phyloP scores from a whole-genome alignment of 306 rosid species.

The Albizia julibrissin region DNA sequence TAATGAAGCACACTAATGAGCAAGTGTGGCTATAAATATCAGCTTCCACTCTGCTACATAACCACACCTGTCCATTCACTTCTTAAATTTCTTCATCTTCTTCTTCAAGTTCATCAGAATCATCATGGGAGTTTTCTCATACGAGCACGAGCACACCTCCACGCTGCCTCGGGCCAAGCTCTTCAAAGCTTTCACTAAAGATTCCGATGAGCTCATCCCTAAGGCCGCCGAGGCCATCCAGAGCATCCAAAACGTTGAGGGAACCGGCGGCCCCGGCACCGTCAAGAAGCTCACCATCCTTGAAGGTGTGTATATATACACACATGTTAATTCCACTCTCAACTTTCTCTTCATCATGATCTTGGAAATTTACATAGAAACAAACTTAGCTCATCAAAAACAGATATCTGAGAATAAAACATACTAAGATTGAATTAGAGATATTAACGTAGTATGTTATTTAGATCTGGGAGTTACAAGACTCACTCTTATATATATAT shows the following conservation, averaged over 20 bases:
- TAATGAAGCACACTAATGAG: not conserved
- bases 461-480: no score
- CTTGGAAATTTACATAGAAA: not conserved
- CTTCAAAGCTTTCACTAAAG: conserved; percentile 46
- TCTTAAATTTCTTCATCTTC: not conserved
- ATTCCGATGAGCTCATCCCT: conserved; percentile 35
- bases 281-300: conserved; percentile 40
- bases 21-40: conserved; percentile 27
- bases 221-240: conserved; percentile 34
- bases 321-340: not conserved
- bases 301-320: not conserved
- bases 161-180: conserved; percentile 41
- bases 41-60: not conserved
- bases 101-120: not conserved
- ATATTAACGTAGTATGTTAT: no score
- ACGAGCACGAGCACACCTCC: conserved; percentile 40
- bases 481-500: no score
- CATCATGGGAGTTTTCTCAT: conserved; percentile 56
- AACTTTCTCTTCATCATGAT: not conserved
- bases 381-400: not conserved
- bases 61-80: not conserved
- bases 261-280: conserved; percentile 49
- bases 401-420: no score
- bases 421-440: no score
- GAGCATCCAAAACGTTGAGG: conserved; percentile 38